These are phyloP conservation scores for Aspergillus fructus DNA, from an alignment of 2,329 filamentous ascomycete species.

Conservation along the genomic window DNA sequence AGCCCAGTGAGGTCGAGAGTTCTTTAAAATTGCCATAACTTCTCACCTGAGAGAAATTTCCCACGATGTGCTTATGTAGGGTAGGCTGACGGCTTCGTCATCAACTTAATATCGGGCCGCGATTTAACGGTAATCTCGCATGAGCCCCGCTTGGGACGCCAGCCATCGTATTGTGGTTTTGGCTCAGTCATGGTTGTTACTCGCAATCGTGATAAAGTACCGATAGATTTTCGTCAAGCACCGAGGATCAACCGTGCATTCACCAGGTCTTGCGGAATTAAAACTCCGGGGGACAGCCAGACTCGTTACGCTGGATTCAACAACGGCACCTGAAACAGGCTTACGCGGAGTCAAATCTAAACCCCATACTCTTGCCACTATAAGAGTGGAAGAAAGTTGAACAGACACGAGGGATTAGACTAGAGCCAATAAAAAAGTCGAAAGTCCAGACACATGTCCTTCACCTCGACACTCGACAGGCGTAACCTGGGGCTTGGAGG, in stretches of 20 bases:
- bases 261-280: not conserved
- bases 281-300: not conserved
- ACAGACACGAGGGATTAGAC: not conserved
- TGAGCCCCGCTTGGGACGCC: not conserved
- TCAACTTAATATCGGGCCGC: not conserved
- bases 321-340: slow-evolving; percentile 9
- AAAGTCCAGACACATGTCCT: slow-evolving; percentile 9
- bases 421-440: not conserved
- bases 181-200: not conserved
- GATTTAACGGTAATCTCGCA: slow-evolving; percentile 3
- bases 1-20: not conserved
- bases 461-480: not conserved
- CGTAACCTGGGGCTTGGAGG: not conserved
- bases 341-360: not conserved
- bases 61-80: not conserved
- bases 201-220: not conserved
- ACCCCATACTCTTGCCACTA: not conserved
- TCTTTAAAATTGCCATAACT: not conserved
- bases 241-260: slow-evolving; percentile 3
- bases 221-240: slow-evolving; percentile 4
- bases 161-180: not conserved
- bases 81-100: not conserved
- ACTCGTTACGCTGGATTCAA: not conserved
- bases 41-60: not conserved
- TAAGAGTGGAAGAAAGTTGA: not conserved